These are phyloP conservation scores for Aaosphaeria pasadenensis DNA, from an alignment of 2,329 filamentous ascomycete genomes.

Conservation along the genomic window DNA sequence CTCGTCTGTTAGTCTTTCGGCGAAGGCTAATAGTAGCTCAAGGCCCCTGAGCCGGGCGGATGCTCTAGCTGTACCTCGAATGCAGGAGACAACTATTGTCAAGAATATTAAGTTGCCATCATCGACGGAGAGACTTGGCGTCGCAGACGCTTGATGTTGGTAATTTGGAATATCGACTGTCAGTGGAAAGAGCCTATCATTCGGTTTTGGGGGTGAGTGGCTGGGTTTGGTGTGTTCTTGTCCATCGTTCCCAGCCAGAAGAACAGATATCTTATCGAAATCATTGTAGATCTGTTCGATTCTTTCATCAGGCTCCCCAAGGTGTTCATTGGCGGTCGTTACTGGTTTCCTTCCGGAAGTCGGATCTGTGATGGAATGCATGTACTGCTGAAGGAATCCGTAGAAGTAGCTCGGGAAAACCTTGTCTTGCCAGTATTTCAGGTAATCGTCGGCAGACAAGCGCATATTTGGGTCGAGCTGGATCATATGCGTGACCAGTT, in stretches of 20 bases:
- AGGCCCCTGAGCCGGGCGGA: slow-evolving; percentile 86
- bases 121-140: slow-evolving; percentile 64
- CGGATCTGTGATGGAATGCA: slow-evolving; percentile 91
- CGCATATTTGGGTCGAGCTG: slow-evolving; percentile 87
- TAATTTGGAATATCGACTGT: slow-evolving; percentile 84
- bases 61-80: slow-evolving; percentile 84
- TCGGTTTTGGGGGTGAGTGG: slow-evolving; percentile 31
- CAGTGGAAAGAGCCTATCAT: slow-evolving; percentile 69
- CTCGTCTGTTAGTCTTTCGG: slow-evolving; percentile 88
- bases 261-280: slow-evolving; percentile 97
- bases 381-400: slow-evolving; percentile 95
- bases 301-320: slow-evolving; percentile 85
- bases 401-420: slow-evolving; percentile 97
- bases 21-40: slow-evolving; percentile 87
- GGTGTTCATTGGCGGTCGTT: slow-evolving; percentile 65
- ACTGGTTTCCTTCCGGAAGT: slow-evolving; percentile 73
- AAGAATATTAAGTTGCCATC: slow-evolving; percentile 93
- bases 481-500: slow-evolving; percentile 94
- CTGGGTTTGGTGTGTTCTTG: slow-evolving; percentile 35
- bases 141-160: slow-evolving; percentile 64
- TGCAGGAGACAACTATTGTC: slow-evolving; percentile 80
- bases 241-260: slow-evolving; percentile 71
- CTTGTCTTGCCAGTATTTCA: slow-evolving; percentile 87
- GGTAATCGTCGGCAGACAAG: slow-evolving; percentile 89
- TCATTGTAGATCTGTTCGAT: slow-evolving; percentile 92